Evolutionary conservation across 108 stramenopile genomes (phyloP).

Genomic region (Mediolabrus comicus): DNA sequence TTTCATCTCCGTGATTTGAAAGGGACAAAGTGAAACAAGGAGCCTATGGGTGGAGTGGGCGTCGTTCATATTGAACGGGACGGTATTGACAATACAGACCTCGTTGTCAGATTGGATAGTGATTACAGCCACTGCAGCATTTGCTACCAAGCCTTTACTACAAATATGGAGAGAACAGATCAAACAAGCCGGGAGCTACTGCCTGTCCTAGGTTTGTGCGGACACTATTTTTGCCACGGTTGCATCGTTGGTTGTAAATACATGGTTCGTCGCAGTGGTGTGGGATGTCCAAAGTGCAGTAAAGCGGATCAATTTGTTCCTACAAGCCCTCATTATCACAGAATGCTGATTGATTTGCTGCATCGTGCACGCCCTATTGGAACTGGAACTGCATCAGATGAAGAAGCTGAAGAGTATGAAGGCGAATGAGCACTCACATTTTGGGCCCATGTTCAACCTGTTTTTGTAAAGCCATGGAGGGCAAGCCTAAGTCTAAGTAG

Average conservation of each 20-base stretch:
- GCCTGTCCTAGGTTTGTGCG: not conserved
- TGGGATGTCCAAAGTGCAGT: not conserved
- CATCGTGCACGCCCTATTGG: not conserved
- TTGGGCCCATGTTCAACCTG: too few species aligned
- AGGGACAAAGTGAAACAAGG: too few species aligned
- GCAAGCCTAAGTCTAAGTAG: too few species aligned
- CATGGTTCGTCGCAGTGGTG: too few species aligned
- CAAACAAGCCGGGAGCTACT: not conserved
- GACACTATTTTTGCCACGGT: conserved; percentile 1
- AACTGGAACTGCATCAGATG: not conserved
- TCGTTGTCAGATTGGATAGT: not conserved
- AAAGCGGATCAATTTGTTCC: not conserved
- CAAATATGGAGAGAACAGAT: not conserved
- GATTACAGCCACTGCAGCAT: not conserved
- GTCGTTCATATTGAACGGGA: not conserved
- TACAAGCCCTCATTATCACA: not conserved
- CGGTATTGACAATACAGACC: not conserved
- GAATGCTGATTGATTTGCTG: conserved; percentile 8
- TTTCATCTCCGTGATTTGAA: too few species aligned
- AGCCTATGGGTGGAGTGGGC: not conserved
- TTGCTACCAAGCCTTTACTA: not conserved
- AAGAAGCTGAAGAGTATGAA: too few species aligned
- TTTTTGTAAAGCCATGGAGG: too few species aligned
- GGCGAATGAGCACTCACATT: too few species aligned
- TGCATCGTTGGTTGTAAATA: not conserved